phyloP scores from a whole-genome alignment of 1,284 basidiomycete species.

The Leccinum fallax region DNA sequence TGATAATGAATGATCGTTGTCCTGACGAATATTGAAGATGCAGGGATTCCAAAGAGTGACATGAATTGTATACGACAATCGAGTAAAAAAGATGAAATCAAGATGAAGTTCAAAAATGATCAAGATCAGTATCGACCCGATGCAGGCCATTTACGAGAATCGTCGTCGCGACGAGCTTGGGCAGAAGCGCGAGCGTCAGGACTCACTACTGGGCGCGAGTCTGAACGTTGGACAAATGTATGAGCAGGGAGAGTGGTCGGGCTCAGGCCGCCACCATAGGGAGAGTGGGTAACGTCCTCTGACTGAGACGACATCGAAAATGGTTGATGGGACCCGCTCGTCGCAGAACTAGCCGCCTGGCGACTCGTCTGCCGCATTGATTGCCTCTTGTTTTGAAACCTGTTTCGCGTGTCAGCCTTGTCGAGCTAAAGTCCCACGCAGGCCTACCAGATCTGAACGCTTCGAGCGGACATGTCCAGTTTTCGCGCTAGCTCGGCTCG shows the following conservation, averaged over 20 bases:
- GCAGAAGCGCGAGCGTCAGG: slow-evolving; percentile 34
- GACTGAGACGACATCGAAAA: slow-evolving; percentile 48
- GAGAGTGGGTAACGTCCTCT: slow-evolving; percentile 36
- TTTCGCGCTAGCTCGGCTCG: slow-evolving; percentile 72
- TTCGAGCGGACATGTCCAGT: slow-evolving; percentile 79
- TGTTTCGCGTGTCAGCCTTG: slow-evolving; percentile 35
- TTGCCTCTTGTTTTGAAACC: slow-evolving; percentile 87
- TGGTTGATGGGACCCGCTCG: slow-evolving; percentile 51
- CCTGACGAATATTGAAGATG: slow-evolving; percentile 38
- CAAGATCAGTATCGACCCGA: slow-evolving; percentile 48
- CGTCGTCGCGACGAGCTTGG: slow-evolving; percentile 42
- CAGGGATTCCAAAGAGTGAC: slow-evolving; percentile 38
- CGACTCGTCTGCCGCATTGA: slow-evolving; percentile 76
- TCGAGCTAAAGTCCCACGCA: slow-evolving; percentile 18
- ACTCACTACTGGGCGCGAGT: slow-evolving; percentile 37
- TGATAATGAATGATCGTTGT: slow-evolving; percentile 43
- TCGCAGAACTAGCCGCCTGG: slow-evolving; percentile 49
- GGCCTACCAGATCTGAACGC: slow-evolving; percentile 81
- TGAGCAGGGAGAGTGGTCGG: slow-evolving; percentile 36
- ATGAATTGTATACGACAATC: slow-evolving; percentile 40
- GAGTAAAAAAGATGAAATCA: slow-evolving; percentile 39
- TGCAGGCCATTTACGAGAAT: slow-evolving; percentile 49
- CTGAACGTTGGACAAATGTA: slow-evolving; percentile 45
- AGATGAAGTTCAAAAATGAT: slow-evolving; percentile 36
- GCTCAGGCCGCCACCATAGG: slow-evolving; percentile 40